These are phyloP conservation scores for Fraxinus sp. DNA, from an alignment of 305 asterid species.

Conservation along the genomic window DNA sequence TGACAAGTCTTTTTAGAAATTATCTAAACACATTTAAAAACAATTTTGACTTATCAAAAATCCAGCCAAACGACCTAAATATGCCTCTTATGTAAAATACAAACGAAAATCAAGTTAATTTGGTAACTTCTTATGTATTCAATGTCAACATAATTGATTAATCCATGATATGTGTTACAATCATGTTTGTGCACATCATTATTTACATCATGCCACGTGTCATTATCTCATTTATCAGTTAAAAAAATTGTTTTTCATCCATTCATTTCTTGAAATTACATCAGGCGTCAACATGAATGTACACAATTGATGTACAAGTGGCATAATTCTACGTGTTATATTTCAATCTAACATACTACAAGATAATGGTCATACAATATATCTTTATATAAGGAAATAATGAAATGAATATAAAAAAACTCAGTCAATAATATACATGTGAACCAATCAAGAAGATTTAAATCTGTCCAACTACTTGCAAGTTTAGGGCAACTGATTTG, in stretches of 20 bases:
- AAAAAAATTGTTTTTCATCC: neutral
- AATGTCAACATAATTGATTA: neutral
- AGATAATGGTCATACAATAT: neutral
- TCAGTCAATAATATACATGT: neutral
- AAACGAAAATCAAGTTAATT: neutral
- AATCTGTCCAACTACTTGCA: conserved; percentile 38
- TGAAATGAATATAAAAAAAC: neutral
- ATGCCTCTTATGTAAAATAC: neutral
- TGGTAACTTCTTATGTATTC: neutral
- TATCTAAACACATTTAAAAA: too few relatives aligned
- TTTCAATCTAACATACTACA: neutral
- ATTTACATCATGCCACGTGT: neutral
- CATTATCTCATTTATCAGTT: neutral
- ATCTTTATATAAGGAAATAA: neutral
- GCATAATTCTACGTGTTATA: neutral
- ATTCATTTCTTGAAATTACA: neutral
- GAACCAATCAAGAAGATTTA: conserved; percentile 12
- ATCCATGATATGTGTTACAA: neutral
- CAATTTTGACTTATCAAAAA: neutral
- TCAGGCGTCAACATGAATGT: neutral
- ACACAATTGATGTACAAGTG: neutral
- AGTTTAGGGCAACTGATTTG: conserved; percentile 38
- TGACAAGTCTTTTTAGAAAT: neutral
- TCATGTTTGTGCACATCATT: neutral
- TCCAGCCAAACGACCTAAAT: neutral